phyloP scores from a whole-genome alignment of 2,329 filamentous ascomycete genomes.

The Neospermospora avenae region DNA sequence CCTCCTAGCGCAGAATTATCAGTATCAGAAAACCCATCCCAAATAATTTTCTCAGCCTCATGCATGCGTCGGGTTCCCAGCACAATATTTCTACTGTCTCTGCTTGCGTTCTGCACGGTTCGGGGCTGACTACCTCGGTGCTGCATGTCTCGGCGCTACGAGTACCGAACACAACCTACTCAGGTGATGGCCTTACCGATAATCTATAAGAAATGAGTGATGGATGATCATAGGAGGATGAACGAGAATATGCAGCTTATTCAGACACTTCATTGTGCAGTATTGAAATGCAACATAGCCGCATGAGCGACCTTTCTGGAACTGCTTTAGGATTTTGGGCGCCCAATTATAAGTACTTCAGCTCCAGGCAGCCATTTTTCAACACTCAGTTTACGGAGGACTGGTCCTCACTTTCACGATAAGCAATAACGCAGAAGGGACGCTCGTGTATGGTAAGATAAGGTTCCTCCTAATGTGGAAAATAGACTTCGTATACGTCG shows the following conservation, averaged over 20 bases:
- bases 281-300: neutral
- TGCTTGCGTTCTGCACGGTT: slow-evolving; percentile 1
- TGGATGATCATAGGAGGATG: neutral
- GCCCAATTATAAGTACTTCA: no score
- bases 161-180: neutral
- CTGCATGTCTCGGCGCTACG: slow-evolving; percentile 5
- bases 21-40: neutral
- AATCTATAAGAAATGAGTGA: neutral
- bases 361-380: no score
- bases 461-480: no score
- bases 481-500: no score
- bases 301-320: neutral
- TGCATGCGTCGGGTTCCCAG: neutral
- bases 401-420: no score
- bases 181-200: neutral
- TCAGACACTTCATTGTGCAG: neutral
- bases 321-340: no score
- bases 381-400: no score
- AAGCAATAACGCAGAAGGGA: no score
- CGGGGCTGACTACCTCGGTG: slow-evolving; percentile 2
- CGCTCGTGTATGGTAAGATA: no score
- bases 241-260: slow-evolving; percentile 3
- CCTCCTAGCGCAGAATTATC: neutral
- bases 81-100: neutral
- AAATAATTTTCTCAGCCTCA: neutral